These are phyloP conservation scores for Aspergillus uvarum DNA, from an alignment of 2,329 filamentous ascomycete genomes.

Conservation along the genomic window DNA sequence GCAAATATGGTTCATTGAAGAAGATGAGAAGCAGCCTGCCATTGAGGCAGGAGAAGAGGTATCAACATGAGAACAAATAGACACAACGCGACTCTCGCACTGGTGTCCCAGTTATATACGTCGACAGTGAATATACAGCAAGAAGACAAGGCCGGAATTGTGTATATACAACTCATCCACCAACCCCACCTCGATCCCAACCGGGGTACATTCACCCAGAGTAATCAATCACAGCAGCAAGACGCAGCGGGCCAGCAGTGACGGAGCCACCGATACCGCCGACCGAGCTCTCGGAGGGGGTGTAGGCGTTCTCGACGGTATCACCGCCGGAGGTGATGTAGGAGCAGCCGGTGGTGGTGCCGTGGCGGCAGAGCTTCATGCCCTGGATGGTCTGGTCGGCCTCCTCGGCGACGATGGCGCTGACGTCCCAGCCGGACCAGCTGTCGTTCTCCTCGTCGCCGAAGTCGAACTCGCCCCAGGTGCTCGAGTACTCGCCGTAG, in stretches of 20 bases:
- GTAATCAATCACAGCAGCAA: background rate
- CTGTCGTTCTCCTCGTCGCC: constrained; percentile 32
- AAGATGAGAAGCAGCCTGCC: background rate
- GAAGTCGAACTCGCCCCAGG: constrained; percentile 42
- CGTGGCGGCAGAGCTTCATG: constrained; percentile 34
- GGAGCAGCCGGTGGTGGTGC: constrained; percentile 30
- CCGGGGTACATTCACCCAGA: background rate
- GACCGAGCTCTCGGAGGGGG: constrained; percentile 20
- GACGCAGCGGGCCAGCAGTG: background rate
- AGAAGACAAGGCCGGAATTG: background rate
- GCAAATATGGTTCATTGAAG: background rate
- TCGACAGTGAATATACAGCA: background rate
- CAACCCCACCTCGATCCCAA: background rate
- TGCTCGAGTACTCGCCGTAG: constrained; percentile 35
- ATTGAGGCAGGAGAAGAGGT: background rate
- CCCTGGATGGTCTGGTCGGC: constrained; percentile 32
- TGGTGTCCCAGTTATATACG: background rate
- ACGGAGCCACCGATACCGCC: constrained; percentile 36
- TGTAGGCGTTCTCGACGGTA: constrained; percentile 31
- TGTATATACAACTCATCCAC: background rate
- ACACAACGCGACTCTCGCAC: background rate
- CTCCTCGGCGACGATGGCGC: constrained; percentile 38
- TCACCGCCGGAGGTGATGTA: constrained; percentile 25
- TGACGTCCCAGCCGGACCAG: constrained; percentile 43
- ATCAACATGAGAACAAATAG: background rate